Evolutionary conservation across 164 flowering plant genomes (phyloP).

Genomic region (Kingdonia uniflora): DNA sequence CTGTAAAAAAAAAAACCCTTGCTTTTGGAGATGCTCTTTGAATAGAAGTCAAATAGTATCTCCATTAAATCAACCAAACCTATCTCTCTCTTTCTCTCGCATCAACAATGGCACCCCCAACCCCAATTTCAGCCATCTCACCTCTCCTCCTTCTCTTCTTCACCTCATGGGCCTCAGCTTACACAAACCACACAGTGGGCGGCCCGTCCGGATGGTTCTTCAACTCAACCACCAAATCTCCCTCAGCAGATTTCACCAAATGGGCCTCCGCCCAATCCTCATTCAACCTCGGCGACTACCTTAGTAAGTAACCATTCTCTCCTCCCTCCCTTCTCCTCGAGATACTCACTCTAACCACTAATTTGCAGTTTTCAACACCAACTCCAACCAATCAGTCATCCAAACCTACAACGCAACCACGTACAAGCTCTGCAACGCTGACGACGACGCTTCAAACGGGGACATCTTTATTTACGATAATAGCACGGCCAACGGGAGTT

Average conservation of each 20-base stretch:
- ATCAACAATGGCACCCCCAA: no score
- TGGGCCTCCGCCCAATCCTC: conserved; percentile 57
- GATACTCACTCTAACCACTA: no score
- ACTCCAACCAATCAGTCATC: conserved; percentile 59
- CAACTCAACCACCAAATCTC: conserved; percentile 39
- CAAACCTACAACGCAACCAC: conserved; percentile 73
- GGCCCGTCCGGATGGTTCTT: conserved; percentile 67
- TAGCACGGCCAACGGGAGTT: conserved; percentile 16
- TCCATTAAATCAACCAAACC: no score
- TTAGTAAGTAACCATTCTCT: no score
- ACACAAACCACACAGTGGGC: conserved; percentile 85
- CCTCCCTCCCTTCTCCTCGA: no score
- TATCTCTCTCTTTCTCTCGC: no score
- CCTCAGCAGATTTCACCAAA: conserved; percentile 40
- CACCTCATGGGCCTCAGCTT: conserved; percentile 8
- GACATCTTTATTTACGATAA: conserved; percentile 43
- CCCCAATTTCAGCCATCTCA: no score
- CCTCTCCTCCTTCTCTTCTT: background rate
- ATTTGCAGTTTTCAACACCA: conserved; percentile 60
- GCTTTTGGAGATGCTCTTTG: background rate
- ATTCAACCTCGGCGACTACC: conserved; percentile 77
- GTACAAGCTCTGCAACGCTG: conserved; percentile 38
- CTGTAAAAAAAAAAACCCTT: background rate
- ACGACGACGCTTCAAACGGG: conserved; percentile 29
- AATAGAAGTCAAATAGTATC: no score